Conservation (phyloP, 441 rosid species). For the Macaranga tanarius region DNA sequence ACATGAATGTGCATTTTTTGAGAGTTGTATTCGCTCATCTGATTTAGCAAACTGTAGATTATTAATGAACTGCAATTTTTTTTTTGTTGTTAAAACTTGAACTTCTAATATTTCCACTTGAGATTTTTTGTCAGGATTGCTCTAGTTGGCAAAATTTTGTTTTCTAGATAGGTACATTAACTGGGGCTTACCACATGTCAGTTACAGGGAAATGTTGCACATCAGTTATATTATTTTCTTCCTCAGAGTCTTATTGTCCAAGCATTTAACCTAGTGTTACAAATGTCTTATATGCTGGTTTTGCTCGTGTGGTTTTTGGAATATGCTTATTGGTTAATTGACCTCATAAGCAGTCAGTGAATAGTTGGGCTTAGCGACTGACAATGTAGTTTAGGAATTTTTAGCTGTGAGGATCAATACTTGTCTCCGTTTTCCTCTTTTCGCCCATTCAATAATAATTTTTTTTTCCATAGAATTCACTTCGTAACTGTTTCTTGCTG, state of each 20-base stretch:
- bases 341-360: not conserved
- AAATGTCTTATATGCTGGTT: not conserved
- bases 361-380: not conserved
- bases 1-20: not conserved
- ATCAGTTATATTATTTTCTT: not conserved
- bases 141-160: not conserved
- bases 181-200: too few species aligned
- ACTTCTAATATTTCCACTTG: not conserved
- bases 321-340: not conserved
- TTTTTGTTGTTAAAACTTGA: not conserved
- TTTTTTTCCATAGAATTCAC: not conserved
- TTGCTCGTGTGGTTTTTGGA: not conserved
- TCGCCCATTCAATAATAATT: not conserved
- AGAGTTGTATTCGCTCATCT: not conserved
- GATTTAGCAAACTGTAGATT: not conserved
- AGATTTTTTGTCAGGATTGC: not conserved
- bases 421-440: not conserved
- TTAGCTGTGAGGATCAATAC: not conserved
- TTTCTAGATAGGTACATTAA: too few species aligned
- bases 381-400: not conserved
- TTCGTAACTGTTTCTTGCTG: not conserved
- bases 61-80: not conserved
- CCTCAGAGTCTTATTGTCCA: not conserved
- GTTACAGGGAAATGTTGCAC: not conserved
- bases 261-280: not conserved